Base-by-base conservation (phyloP, 2,329 filamentous ascomycete genomes). In the Monosporascus ibericus region DNA sequence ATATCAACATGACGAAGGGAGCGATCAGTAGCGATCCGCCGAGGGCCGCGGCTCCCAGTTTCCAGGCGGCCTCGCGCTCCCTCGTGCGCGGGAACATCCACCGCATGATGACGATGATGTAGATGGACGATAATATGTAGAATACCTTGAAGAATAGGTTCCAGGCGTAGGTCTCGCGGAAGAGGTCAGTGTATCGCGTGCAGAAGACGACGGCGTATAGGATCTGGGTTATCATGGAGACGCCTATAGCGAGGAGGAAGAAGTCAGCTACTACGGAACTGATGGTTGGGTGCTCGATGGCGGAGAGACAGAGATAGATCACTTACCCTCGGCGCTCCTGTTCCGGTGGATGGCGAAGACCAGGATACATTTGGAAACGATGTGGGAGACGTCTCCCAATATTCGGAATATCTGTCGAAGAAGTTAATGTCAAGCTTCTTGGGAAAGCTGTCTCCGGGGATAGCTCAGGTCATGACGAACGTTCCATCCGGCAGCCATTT, bases 51-150 rank as follows among this genome's bases (percentile, higher is more conserved):
- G 83, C 83, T 42, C 89, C 90, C 58, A 96, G 76, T 72, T 92
- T 95, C 92, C 92, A 96, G n/a, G 91, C 88, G 62, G 90, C 83
- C 74, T 97, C 92, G 50, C 85, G 80, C 72, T 97, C 92, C 42
- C 92, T 77, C n/a, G 92, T 95, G 36, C 92, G 82, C 11, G 92
- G 87, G 69, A 84, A 96, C 22, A 91, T 75, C 72, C 85, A 87
- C 69, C 90, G 87, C 91, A 97, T 96, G 57, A 95, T 72, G 52
- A 81, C 86, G 56, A 96, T 81, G 63, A 92, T 94, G 70, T 96
- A 96, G 57, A 92, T 79, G 1, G 88, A 92, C 5, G 88, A 89
- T 3, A 81, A 65, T 55, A 95, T 87, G 72, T 96, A 97, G 72
- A 95, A 90, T 56, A 94, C 78, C 77, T 96, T 96, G 70, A 96